These are phyloP conservation scores for Kondoa malvinella DNA, from an alignment of 768 basidiomycete genomes.

Conservation along the genomic window DNA sequence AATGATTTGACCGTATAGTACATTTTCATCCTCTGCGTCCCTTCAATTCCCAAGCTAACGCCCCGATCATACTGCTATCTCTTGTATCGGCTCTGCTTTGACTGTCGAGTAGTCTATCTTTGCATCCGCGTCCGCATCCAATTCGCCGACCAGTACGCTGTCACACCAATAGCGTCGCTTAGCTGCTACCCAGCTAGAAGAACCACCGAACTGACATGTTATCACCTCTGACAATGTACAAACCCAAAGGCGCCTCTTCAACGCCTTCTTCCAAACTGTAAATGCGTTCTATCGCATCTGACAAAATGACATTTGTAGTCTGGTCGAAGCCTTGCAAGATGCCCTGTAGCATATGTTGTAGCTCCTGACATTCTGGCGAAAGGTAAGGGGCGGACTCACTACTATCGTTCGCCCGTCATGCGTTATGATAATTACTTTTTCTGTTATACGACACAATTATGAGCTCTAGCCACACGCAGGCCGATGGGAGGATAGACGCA, in stretches of 20 bases:
- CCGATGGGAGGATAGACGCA: conserved; percentile 30
- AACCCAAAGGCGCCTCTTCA: conserved; percentile 79
- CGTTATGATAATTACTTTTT: conserved; percentile 77
- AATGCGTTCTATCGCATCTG: conserved; percentile 81
- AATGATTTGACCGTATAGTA: too few relatives aligned
- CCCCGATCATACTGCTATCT: conserved; percentile 24
- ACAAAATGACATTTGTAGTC: conserved; percentile 87
- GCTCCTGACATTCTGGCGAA: neutral
- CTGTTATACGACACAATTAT: conserved; percentile 37
- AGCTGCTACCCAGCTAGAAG: neutral
- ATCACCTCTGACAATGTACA: conserved; percentile 96
- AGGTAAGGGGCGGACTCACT: conserved; percentile 39
- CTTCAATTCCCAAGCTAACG: neutral
- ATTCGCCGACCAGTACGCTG: conserved; percentile 36
- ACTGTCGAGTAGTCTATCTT: conserved; percentile 61
- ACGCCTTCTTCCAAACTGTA: conserved; percentile 81
- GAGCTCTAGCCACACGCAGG: neutral
- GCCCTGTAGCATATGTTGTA: conserved; percentile 41
- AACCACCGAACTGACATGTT: conserved; percentile 60
- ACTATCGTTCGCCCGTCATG: conserved; percentile 93
- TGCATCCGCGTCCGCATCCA: conserved; percentile 56
- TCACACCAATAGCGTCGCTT: neutral
- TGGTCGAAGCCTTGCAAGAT: conserved; percentile 82
- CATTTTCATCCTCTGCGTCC: neutral
- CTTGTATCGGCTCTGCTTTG: conserved; percentile 62